Percentiles rank a stretch among this genome's conserved stretches.
Evolutionary conservation across 2,329 filamentous ascomycete genomes (phyloP).

Genomic region (Neofusicoccum cordaticola): DNA sequence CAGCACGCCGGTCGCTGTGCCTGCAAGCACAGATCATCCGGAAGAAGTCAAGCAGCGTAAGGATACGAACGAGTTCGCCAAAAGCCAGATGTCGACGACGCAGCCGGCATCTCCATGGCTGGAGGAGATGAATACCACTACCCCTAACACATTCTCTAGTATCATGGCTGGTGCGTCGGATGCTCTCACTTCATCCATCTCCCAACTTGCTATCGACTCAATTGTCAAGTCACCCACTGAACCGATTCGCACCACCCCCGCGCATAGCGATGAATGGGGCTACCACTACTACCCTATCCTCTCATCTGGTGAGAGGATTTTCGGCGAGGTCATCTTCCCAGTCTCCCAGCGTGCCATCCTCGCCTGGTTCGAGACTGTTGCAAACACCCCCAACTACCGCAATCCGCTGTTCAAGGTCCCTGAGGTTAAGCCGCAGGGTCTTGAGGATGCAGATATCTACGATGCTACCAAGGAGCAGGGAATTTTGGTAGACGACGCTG

Average conservation of each 20-base stretch:
- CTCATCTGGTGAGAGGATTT: conserved; percentile 1
- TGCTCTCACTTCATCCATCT: background rate
- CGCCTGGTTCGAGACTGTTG: conserved; percentile 13
- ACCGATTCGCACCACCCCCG: background rate
- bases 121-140: background rate
- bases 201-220: background rate
- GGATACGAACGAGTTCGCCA: background rate
- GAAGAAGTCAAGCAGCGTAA: background rate
- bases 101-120: background rate
- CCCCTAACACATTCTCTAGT: background rate
- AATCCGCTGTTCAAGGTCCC: conserved; percentile 5
- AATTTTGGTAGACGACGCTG: too few species aligned
- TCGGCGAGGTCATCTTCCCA: conserved; percentile 11
- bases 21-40: background rate
- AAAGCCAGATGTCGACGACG: background rate
- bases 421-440: background rate
- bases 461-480: background rate
- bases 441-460: background rate
- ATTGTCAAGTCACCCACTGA: background rate
- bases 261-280: conserved; percentile 5
- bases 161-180: background rate
- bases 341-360: background rate
- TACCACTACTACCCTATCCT: conserved; percentile 12
- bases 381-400: background rate
- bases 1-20: conserved; percentile 2